phyloP scores from a whole-genome alignment of 495 filamentous ascomycete species.

The Umbilicaria muhlenbergii region DNA sequence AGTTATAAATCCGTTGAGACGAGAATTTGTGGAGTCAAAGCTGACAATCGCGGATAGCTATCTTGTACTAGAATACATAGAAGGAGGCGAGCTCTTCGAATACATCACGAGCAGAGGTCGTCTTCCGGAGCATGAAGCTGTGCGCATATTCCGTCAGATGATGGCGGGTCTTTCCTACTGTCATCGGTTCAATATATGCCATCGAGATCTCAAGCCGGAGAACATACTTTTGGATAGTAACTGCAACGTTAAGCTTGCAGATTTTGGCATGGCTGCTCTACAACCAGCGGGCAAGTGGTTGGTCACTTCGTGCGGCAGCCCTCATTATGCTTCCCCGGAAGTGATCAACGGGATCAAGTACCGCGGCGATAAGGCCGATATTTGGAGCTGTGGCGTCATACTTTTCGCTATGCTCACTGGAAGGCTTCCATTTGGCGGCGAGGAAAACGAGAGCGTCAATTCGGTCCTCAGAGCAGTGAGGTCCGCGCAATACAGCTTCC shows the following conservation, averaged over 20 bases:
- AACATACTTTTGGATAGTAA: constrained; percentile 73
- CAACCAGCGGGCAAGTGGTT: constrained; percentile 65
- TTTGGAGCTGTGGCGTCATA: constrained; percentile 92
- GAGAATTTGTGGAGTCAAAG: not conserved
- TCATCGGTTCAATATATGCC: constrained; percentile 85
- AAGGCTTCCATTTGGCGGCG: constrained; percentile 60
- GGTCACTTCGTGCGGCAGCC: constrained; percentile 83
- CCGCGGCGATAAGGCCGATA: constrained; percentile 68
- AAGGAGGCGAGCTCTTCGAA: constrained; percentile 79
- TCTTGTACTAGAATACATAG: constrained; percentile 88
- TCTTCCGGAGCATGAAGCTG: constrained; percentile 61
- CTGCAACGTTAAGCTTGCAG: constrained; percentile 73
- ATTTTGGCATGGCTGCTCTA: constrained; percentile 94
- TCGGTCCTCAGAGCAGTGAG: constrained; percentile 42
- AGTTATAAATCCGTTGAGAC: constrained; percentile 19
- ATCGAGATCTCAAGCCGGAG: constrained; percentile 92
- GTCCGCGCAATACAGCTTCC: constrained; percentile 57
- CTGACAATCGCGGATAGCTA: constrained; percentile 40
- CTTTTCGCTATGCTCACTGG: constrained; percentile 71
- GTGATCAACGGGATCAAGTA: constrained; percentile 58
- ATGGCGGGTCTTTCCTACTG: constrained; percentile 84
- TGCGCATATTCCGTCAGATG: constrained; percentile 82
- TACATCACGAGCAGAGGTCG: constrained; percentile 54
- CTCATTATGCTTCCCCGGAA: constrained; percentile 91
- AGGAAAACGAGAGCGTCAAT: constrained; percentile 29